Evolutionary conservation across 1,284 basidiomycete genomes (phyloP), one percentile per base, ranked within the genome.

Genomic region (Ustilago loliicola): DNA sequence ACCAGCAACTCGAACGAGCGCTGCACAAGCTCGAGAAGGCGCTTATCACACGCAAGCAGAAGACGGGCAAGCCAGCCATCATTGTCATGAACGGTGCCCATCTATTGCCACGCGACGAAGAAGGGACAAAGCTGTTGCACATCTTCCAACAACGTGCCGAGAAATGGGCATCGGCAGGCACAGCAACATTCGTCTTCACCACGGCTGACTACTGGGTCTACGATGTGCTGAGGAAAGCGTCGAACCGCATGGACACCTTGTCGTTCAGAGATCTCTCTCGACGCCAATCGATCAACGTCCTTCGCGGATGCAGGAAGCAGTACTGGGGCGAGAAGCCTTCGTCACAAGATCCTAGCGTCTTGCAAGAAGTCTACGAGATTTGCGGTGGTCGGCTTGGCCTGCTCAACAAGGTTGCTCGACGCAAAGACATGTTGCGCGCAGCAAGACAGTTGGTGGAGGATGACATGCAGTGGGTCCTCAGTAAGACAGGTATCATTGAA

Each of bases 121-220:
- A 84, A 52, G 83, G 81, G 0, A 70, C 67, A 45, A 80, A 77
- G 61, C 52, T 84, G 55, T 61, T 84, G 29, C 72, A 74, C 51
- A 75, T 83, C 51, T 83, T 84, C 63, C 83, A 84, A 61, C 83
- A 84, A 61, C 66, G 83, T 17, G 83, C 83, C 8, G 83, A 84
- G 64, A 80, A 79, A 66, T 84, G 83, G 83, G 81, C 83, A 0
- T 67, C 67, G 13, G 80, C 80, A 27, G 83, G 83, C 34, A 79
- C 78, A 8, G 78, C 79, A 2, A 84, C 83, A 0, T 82, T 84
- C 34, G 75, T 84, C 21, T 77, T 84, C 47, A 80, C 80, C 2
- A 67, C 78, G 0, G 78, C 81, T 51, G 82, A 84, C 64, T 84
- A 84, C 64, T 77, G 74, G 72, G 74, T 83, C 19, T 84, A 78